Conservation (phyloP, 768 basidiomycete species). For the Stropharia rugosoannulata region DNA sequence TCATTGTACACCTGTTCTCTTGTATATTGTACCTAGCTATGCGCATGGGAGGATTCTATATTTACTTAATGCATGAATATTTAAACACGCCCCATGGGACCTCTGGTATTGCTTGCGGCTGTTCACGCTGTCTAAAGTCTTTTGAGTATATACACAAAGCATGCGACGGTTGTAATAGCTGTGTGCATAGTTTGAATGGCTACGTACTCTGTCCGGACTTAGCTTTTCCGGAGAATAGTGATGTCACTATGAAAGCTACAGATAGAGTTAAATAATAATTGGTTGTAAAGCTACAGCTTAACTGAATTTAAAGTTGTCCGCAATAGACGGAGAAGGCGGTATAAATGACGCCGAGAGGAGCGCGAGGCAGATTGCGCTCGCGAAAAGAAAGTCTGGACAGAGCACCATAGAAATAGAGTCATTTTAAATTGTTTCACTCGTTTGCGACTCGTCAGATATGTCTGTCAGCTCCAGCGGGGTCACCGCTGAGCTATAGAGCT, state of each 20-base stretch:
- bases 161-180: neutral
- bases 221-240: neutral
- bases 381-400: neutral
- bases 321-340: neutral
- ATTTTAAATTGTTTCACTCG: too few relatives aligned
- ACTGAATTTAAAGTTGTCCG: neutral
- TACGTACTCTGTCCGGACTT: neutral
- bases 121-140: neutral
- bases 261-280: neutral
- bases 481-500: too few relatives aligned
- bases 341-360: neutral
- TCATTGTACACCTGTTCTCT: neutral
- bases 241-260: neutral
- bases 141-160: neutral
- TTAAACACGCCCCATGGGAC: neutral
- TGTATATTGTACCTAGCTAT: slow-evolving; percentile 6
- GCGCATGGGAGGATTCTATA: neutral
- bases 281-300: neutral
- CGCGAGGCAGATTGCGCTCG: neutral
- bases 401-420: too few relatives aligned
- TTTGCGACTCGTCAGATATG: too few relatives aligned
- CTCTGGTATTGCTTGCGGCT: neutral
- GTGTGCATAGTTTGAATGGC: neutral
- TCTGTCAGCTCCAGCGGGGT: too few relatives aligned
- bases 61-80: neutral